These are phyloP conservation scores for Pyrenula massariospora DNA, from an alignment of 495 filamentous ascomycete species.

Conservation along the genomic window DNA sequence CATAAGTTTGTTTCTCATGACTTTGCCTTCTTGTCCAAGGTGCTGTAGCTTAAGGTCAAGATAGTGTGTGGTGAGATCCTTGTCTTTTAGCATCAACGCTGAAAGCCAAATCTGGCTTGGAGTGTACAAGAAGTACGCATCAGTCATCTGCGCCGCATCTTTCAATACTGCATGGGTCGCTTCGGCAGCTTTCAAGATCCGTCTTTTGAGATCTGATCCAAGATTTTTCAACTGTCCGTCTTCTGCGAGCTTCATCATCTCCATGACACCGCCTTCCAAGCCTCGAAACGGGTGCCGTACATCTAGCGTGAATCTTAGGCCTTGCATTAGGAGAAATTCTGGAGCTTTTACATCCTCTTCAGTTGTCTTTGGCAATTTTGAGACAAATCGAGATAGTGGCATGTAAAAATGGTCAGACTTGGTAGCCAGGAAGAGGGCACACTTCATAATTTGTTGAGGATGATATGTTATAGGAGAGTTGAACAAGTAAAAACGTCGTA, in stretches of 20 bases:
- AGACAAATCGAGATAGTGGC: conserved; percentile 52
- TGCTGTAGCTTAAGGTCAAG: conserved; percentile 54
- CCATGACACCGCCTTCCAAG: conserved; percentile 75
- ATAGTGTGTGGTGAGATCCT: conserved; percentile 57
- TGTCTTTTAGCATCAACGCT: conserved; percentile 63
- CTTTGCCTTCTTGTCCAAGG: conserved; percentile 15
- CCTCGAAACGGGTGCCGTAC: conserved; percentile 85
- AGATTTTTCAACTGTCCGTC: conserved; percentile 23
- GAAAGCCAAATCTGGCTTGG: conserved; percentile 88
- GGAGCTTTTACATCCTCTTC: conserved; percentile 73
- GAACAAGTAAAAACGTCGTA: conserved; percentile 87
- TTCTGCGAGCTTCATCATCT: conserved; percentile 51
- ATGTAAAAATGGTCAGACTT: conserved; percentile 83
- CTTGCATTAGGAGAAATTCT: conserved; percentile 85
- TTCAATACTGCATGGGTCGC: conserved; percentile 64
- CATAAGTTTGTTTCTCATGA: conserved; percentile 30
- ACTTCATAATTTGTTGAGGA: conserved; percentile 72
- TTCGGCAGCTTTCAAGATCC: conserved; percentile 57
- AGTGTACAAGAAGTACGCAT: conserved; percentile 92
- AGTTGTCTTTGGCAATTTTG: conserved; percentile 51
- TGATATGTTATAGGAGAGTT: conserved; percentile 94
- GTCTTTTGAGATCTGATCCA: conserved; percentile 26
- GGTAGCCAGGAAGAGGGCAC: conserved; percentile 79
- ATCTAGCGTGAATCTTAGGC: conserved; percentile 86
- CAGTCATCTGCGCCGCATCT: conserved; percentile 69